Conservation (phyloP, 1,284 basidiomycete genomes). For the Porodaedalea pini region DNA sequence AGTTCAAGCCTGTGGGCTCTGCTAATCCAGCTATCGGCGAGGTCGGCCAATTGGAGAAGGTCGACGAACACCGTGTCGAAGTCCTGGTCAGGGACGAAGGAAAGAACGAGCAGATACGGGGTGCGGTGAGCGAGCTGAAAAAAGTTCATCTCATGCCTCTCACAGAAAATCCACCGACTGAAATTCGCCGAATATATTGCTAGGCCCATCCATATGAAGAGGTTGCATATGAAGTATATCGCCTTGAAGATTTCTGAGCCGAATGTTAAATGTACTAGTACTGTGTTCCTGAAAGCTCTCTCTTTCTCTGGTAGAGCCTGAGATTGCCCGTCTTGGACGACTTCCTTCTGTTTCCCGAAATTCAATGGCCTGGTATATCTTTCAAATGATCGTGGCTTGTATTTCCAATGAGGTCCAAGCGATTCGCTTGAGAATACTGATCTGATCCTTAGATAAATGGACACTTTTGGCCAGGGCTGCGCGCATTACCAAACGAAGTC, state of each 20-base stretch:
- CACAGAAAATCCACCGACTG: background rate
- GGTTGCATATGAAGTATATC: conserved; percentile 54
- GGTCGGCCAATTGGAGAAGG: conserved; percentile 40
- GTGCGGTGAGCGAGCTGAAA: conserved; percentile 43
- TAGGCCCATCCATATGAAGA: conserved; percentile 58
- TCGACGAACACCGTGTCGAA: conserved; percentile 54
- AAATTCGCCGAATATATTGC: background rate
- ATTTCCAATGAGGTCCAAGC: no score
- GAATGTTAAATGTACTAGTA: no score
- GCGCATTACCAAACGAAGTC: no score
- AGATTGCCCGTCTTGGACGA: no score
- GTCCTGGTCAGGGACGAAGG: conserved; percentile 41
- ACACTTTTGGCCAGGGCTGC: no score
- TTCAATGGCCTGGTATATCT: no score
- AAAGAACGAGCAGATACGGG: conserved; percentile 35
- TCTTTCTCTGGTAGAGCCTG: no score
- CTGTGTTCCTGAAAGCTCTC: no score
- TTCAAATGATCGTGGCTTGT: no score
- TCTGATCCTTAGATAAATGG: no score
- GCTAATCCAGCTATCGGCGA: conserved; percentile 42
- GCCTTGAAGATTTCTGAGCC: conserved; percentile 42
- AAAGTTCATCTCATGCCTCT: conserved; percentile 33
- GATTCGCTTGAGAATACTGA: no score
- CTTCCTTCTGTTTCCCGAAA: no score
- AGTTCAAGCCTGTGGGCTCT: conserved; percentile 49